Percentiles rank a stretch among this genome's conserved stretches.
Evolutionary conservation across 1,284 basidiomycete species (phyloP).

Genomic region (Ceratobasidium sp.): DNA sequence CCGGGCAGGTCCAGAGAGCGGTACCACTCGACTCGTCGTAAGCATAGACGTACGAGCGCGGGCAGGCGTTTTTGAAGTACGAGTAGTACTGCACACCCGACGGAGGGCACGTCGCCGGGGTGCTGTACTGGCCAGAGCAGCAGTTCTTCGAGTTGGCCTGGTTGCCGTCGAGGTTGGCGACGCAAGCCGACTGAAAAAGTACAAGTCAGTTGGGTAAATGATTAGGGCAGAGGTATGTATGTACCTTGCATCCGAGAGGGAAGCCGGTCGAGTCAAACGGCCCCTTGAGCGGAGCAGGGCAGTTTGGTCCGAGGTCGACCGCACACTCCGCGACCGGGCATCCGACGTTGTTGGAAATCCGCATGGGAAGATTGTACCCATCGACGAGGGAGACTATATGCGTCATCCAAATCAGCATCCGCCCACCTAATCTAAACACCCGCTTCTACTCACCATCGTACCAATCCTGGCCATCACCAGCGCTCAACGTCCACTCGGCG

Average conservation of each 20-base stretch:
- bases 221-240: neutral
- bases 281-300: constrained; percentile 45
- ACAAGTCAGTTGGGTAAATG: constrained; percentile 57
- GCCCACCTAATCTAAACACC: neutral
- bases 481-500: constrained; percentile 46
- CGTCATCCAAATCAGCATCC: neutral
- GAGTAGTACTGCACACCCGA: constrained; percentile 42
- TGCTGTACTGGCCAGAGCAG: constrained; percentile 48
- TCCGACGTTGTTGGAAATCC: constrained; percentile 45
- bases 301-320: constrained; percentile 43
- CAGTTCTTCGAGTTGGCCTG: constrained; percentile 48
- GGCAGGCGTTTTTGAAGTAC: constrained; percentile 47
- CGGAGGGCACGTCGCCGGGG: constrained; percentile 46
- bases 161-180: constrained; percentile 45
- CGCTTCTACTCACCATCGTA: constrained; percentile 46
- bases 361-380: constrained; percentile 49
- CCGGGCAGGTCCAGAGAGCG: constrained; percentile 43
- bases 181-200: constrained; percentile 35
- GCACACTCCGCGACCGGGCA: constrained; percentile 46
- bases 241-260: constrained; percentile 46
- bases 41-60: constrained; percentile 50
- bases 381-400: constrained; percentile 48
- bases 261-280: constrained; percentile 45
- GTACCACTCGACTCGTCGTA: constrained; percentile 50
- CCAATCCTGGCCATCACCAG: constrained; percentile 41